Conservation (phyloP, 139 green algal genomes). For the Eudorina sp. region DNA sequence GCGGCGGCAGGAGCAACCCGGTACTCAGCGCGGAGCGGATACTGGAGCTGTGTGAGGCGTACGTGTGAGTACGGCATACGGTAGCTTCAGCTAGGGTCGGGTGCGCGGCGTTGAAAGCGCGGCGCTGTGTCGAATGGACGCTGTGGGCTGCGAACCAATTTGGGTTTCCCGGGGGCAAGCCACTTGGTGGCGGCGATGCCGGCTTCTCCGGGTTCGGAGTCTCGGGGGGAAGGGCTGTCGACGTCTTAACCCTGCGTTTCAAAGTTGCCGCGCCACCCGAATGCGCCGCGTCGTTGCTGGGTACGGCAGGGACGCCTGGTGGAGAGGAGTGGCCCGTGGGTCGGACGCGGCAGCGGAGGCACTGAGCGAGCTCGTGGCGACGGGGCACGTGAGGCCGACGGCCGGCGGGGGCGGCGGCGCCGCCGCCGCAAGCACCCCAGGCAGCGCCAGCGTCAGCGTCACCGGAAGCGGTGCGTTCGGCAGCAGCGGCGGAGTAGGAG, state of each 20-base stretch:
- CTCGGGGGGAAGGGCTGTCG: background rate
- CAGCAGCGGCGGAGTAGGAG: background rate
- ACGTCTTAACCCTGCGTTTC: background rate
- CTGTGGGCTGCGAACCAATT: too few relatives aligned
- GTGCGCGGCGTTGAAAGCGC: too few relatives aligned
- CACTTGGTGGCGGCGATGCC: background rate
- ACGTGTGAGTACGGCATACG: constrained; percentile 28
- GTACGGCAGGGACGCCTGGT: constrained; percentile 26
- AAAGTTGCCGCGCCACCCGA: background rate
- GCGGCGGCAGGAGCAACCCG: background rate
- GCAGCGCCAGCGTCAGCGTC: too few relatives aligned
- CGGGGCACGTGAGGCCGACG: background rate
- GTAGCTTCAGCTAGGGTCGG: background rate
- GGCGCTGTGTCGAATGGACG: too few relatives aligned
- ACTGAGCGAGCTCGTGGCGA: constrained; percentile 3
- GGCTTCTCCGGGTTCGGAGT: background rate
- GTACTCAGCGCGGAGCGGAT: background rate
- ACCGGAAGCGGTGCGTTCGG: too few relatives aligned
- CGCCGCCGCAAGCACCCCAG: too few relatives aligned
- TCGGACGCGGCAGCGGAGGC: background rate
- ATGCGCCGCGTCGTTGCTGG: background rate
- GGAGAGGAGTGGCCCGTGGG: constrained; percentile 34
- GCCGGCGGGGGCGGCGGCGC: background rate
- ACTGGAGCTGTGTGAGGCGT: background rate
- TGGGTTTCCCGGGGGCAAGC: too few relatives aligned